Conservation (phyloP, 257 asterid genomes). For the Lycium barbarum region DNA sequence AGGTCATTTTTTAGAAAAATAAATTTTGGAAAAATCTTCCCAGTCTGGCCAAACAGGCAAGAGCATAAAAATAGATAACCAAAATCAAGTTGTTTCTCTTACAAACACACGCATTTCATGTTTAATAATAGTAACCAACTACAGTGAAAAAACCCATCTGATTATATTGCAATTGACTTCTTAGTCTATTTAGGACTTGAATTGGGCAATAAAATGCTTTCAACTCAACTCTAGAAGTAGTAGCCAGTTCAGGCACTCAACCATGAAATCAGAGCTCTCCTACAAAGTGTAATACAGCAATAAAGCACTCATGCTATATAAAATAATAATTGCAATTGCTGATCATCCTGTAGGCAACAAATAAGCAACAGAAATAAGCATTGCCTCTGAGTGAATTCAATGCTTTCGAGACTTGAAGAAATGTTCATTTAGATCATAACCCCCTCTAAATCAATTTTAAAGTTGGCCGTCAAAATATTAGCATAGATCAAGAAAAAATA, state of each 20-base stretch:
- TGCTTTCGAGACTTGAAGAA: not conserved
- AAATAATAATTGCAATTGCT: not conserved
- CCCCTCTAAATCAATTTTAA: not conserved
- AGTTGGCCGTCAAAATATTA: not conserved
- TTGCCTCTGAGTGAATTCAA: not conserved
- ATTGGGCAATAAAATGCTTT: not conserved
- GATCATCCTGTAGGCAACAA: slow-evolving; percentile 5
- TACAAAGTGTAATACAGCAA: not conserved
- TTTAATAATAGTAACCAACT: too few species aligned
- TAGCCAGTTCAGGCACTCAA: slow-evolving; percentile 10
- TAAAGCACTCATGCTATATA: not conserved
- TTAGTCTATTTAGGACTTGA: not conserved
- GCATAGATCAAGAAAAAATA: not conserved
- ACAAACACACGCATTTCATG: too few species aligned
- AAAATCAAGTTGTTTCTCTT: too few species aligned
- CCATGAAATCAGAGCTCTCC: slow-evolving; percentile 6
- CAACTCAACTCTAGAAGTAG: not conserved
- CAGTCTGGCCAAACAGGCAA: too few species aligned
- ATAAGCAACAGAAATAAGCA: slow-evolving; percentile 16
- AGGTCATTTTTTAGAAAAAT: too few species aligned
- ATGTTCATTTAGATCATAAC: slow-evolving; percentile 1
- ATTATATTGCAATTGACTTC: not conserved
- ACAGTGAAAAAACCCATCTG: too few species aligned
- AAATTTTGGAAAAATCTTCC: too few species aligned
- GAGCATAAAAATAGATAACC: too few species aligned